Evolutionary conservation across 169 alveolate genomes (phyloP).

Genomic region (Plasmodium yoelii): DNA sequence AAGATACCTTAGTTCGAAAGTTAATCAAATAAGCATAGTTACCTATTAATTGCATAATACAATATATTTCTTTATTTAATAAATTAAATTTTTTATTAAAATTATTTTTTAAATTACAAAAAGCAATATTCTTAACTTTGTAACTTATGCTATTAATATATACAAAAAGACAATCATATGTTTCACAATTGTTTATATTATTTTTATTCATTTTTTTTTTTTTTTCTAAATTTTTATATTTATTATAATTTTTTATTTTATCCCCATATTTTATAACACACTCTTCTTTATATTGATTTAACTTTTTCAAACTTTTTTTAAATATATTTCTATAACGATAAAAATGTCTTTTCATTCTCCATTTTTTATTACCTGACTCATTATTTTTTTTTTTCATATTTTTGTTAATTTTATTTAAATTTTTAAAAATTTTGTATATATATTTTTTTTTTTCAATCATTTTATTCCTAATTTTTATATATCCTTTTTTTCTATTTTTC

Average conservation of each 20-base stretch:
- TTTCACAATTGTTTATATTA: background rate
- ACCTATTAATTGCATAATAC: slow-evolving; percentile 1
- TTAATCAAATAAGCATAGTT: slow-evolving; percentile 33
- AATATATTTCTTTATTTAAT: slow-evolving; percentile 4
- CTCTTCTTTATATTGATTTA: no score
- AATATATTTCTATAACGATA: no score
- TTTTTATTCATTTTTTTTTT: slow-evolving; percentile 1
- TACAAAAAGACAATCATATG: slow-evolving; percentile 43
- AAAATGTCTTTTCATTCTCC: no score
- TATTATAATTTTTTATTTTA: background rate
- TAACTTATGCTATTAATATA: slow-evolving; percentile 26
- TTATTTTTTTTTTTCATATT: background rate
- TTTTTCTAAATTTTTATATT: background rate
- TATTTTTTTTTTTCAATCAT: slow-evolving; percentile 6
- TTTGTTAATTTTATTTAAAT: background rate
- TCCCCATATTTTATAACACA: background rate
- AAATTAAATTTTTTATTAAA: slow-evolving; percentile 27
- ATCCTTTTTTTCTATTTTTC: slow-evolving; percentile 13
- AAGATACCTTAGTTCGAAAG: slow-evolving; percentile 12
- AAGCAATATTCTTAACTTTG: slow-evolving; percentile 2
- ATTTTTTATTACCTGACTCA: background rate
- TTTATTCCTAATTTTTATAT: slow-evolving; percentile 22
- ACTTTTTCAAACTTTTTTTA: no score
- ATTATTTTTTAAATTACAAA: slow-evolving; percentile 37
- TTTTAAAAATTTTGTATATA: background rate